Evolutionary conservation across 192 early-diverging fungal species (phyloP).

Genomic region (Coemansia guatemalensis): DNA sequence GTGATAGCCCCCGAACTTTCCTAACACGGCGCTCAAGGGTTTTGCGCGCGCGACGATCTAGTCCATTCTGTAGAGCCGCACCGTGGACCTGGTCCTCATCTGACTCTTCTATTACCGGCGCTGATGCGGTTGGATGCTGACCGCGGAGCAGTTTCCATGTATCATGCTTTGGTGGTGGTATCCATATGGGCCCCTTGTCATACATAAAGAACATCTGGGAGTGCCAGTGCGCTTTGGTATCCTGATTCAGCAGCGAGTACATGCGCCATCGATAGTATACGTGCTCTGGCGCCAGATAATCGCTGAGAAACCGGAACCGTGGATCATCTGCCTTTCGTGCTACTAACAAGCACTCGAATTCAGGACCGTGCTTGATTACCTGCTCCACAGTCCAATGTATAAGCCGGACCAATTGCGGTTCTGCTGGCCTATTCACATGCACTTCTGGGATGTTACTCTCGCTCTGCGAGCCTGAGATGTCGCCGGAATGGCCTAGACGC

Average conservation of each 20-base stretch:
- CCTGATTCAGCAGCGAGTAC: slow-evolving; percentile 84
- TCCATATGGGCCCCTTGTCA: slow-evolving; percentile 77
- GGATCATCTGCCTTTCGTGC: slow-evolving; percentile 63
- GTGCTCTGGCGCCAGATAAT: slow-evolving; percentile 74
- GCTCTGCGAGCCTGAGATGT: neutral
- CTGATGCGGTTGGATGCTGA: slow-evolving; percentile 56
- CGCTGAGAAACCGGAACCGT: slow-evolving; percentile 69
- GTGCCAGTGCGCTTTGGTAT: slow-evolving; percentile 70
- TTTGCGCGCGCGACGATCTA: slow-evolving; percentile 25
- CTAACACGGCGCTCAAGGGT: slow-evolving; percentile 31
- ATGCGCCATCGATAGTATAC: slow-evolving; percentile 92
- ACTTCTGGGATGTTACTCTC: slow-evolving; percentile 57
- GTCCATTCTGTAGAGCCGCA: slow-evolving; percentile 10
- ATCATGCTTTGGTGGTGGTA: slow-evolving; percentile 69
- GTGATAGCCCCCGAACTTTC: slow-evolving; percentile 15
- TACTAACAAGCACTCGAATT: slow-evolving; percentile 73
- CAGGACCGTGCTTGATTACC: slow-evolving; percentile 69
- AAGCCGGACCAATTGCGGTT: slow-evolving; percentile 54
- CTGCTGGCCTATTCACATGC: slow-evolving; percentile 60
- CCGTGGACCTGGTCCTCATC: slow-evolving; percentile 28
- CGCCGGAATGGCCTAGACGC: neutral
- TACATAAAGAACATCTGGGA: slow-evolving; percentile 85
- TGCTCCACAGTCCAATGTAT: slow-evolving; percentile 89
- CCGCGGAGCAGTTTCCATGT: neutral
- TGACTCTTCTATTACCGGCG: slow-evolving; percentile 24